Conservation (phyloP, 192 early-diverging fungal genomes). For the Linnemannia exigua region DNA sequence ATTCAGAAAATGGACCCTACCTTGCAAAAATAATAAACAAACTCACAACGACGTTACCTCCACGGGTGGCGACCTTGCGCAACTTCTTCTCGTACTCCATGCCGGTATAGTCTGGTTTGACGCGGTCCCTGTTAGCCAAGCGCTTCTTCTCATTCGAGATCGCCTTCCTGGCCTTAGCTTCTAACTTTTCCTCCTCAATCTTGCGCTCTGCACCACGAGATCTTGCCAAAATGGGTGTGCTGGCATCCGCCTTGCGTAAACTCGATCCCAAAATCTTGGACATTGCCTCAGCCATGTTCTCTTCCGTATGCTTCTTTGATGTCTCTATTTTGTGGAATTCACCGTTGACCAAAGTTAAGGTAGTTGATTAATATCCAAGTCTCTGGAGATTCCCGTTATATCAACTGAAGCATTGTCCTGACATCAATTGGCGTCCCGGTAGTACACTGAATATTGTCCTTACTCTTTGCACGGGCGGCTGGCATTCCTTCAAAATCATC, state of each 20-base stretch:
- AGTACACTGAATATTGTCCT: neutral
- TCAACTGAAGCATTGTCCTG: neutral
- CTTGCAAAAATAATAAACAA: neutral
- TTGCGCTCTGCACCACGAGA: constrained; percentile 85
- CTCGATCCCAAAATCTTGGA: constrained; percentile 73
- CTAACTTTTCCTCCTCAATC: constrained; percentile 88
- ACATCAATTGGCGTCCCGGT: neutral
- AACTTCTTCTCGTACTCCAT: constrained; percentile 92
- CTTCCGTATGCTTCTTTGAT: constrained; percentile 65
- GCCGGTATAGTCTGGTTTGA: constrained; percentile 80
- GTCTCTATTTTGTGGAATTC: constrained; percentile 26
- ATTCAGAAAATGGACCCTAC: neutral
- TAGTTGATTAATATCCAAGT: neutral
- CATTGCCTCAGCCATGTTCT: constrained; percentile 77
- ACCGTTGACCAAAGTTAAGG: neutral
- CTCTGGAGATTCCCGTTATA: neutral
- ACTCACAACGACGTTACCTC: constrained; percentile 68
- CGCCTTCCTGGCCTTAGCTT: constrained; percentile 85
- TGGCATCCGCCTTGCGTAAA: constrained; percentile 50
- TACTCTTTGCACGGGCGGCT: constrained; percentile 43
- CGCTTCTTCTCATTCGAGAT: constrained; percentile 80
- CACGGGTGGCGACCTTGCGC: constrained; percentile 91
- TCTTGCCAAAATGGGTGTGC: constrained; percentile 86
- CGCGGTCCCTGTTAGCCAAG: constrained; percentile 74
- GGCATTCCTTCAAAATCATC: constrained; percentile 59